Conservation (phyloP, 495 filamentous ascomycete genomes). For the Alectoria sarmentosa region DNA sequence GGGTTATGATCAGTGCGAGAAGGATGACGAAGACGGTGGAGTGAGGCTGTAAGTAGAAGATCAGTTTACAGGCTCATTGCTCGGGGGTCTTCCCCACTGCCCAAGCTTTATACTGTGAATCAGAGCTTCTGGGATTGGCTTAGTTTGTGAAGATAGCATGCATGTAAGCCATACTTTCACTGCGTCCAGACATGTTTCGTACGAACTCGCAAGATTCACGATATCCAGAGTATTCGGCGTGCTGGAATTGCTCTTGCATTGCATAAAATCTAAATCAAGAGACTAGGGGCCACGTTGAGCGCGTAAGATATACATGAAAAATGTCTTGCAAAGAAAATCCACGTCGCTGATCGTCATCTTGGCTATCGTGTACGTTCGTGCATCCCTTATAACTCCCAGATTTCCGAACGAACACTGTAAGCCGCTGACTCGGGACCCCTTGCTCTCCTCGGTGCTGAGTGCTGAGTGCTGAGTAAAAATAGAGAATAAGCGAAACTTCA, state of each 20-base stretch:
- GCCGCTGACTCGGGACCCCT: neutral
- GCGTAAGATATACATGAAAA: neutral
- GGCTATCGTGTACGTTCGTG: conserved; percentile 1
- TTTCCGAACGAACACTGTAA: neutral
- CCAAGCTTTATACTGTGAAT: neutral
- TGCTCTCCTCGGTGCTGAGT: neutral
- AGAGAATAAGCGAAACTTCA: neutral
- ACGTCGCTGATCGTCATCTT: neutral
- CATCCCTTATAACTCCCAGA: neutral
- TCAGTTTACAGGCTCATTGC: no score
- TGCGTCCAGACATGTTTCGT: neutral
- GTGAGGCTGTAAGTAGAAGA: neutral
- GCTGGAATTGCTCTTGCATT: neutral
- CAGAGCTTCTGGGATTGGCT: neutral
- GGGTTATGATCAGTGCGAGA: neutral
- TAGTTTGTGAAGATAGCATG: neutral
- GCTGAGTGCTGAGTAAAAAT: no score
- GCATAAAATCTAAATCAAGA: neutral
- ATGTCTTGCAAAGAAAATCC: neutral
- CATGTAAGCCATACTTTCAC: neutral
- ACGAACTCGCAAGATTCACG: neutral
- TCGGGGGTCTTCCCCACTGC: neutral
- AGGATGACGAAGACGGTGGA: neutral
- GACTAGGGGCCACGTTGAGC: neutral
- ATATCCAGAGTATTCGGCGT: neutral